Conservation (phyloP, 2,329 filamentous ascomycete genomes). For the Sphaerulina musiva region DNA sequence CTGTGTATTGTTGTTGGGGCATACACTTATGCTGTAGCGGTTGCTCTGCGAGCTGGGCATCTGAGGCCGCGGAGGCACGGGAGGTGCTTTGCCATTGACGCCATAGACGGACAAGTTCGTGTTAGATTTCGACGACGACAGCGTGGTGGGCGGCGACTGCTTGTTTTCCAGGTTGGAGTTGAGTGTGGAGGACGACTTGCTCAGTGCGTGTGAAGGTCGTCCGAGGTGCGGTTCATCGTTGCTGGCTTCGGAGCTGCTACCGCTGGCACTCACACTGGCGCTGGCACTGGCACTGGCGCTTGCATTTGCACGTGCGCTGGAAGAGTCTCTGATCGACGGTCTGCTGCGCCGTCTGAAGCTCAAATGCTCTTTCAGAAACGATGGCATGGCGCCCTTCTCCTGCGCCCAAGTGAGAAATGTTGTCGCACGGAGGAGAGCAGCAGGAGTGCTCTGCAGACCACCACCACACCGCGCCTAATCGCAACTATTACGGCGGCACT, state of each 20-base stretch:
- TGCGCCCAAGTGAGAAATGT: background rate
- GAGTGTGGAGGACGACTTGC: conserved; percentile 56
- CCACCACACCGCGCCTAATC: background rate
- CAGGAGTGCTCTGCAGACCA: background rate
- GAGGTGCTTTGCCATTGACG: conserved; percentile 44
- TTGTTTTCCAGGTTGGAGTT: conserved; percentile 55
- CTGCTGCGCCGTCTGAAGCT: conserved; percentile 19
- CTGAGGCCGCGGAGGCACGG: conserved; percentile 31
- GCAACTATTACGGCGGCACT: background rate
- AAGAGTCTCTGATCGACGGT: conserved; percentile 14
- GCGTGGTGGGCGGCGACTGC: conserved; percentile 67
- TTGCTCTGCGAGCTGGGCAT: conserved; percentile 38
- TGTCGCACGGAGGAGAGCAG: background rate
- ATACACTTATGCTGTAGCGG: conserved; percentile 52
- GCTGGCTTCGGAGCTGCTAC: conserved; percentile 36
- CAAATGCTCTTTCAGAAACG: conserved; percentile 21
- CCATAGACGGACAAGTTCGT: conserved; percentile 52
- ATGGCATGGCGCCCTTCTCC: conserved; percentile 18
- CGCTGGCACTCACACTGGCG: conserved; percentile 40
- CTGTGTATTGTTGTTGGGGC: conserved; percentile 1
- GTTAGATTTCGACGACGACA: conserved; percentile 53
- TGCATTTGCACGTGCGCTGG: conserved; percentile 33
- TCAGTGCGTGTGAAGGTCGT: conserved; percentile 29
- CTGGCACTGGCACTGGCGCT: conserved; percentile 41
- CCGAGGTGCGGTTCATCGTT: conserved; percentile 7